Conservation (phyloP, 2,329 filamentous ascomycete genomes). For the Sporothrix protearum region DNA sequence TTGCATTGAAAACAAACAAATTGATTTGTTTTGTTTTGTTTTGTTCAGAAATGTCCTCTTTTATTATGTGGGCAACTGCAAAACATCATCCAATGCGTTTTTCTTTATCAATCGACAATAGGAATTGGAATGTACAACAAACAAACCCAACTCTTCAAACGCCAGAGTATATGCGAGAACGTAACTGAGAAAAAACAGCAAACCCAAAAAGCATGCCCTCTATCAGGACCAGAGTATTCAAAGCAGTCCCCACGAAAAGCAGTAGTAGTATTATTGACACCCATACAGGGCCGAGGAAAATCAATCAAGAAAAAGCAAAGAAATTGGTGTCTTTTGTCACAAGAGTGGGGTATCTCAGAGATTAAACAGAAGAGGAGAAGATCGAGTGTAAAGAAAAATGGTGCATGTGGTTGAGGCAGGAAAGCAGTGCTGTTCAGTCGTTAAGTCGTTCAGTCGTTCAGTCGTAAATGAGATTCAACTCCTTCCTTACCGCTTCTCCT, state of each 20-base stretch:
- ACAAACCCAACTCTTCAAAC: not conserved
- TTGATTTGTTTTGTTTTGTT: too few species aligned
- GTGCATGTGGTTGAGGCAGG: not conserved
- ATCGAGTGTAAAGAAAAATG: not conserved
- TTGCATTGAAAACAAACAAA: too few species aligned
- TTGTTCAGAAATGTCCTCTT: not conserved
- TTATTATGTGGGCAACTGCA: too few species aligned
- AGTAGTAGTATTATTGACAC: too few species aligned
- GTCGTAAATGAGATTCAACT: not conserved
- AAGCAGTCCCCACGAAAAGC: not conserved
- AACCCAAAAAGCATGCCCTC: not conserved
- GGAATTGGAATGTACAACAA: too few species aligned
- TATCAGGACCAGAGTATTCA: not conserved
- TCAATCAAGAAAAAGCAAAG: not conserved
- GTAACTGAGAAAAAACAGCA: not conserved
- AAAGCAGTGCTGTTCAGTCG: too few species aligned
- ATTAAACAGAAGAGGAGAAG: not conserved
- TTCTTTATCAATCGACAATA: too few species aligned
- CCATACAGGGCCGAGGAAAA: not conserved
- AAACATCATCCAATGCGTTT: too few species aligned
- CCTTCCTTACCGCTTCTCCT: not conserved
- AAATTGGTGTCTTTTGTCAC: not conserved
- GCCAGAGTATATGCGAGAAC: not conserved
- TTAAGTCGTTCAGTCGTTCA: too few species aligned
- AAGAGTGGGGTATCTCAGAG: slow-evolving; percentile 16